A percentile compares a stretch with the other conserved stretches of the same genome.
These are phyloP conservation scores for Cadophora sp. DNA, from an alignment of 2,329 filamentous ascomycete genomes.

Conservation along the genomic window DNA sequence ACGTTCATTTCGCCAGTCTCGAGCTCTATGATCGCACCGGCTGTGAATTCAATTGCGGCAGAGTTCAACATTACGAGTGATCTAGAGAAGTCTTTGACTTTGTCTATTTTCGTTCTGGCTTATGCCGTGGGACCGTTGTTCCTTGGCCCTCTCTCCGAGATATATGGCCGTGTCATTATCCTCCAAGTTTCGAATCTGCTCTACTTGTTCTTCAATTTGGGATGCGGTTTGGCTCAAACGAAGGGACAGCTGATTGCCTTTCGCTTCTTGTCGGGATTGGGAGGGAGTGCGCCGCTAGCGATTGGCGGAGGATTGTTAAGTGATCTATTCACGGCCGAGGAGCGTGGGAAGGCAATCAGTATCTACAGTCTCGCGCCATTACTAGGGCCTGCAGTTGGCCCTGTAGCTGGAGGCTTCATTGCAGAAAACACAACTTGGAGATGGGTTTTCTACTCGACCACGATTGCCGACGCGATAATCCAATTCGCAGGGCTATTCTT, in stretches of 20 bases:
- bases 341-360: constrained; percentile 53
- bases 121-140: constrained; percentile 56
- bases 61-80: constrained; percentile 59
- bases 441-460: constrained; percentile 60
- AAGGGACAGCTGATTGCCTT: constrained; percentile 54
- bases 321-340: constrained; percentile 55
- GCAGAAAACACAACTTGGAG: constrained; percentile 56
- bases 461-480: constrained; percentile 51
- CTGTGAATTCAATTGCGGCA: constrained; percentile 56
- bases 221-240: constrained; percentile 54
- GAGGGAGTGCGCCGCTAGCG: constrained; percentile 54
- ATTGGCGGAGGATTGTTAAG: constrained; percentile 53
- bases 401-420: constrained; percentile 59
- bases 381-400: constrained; percentile 46
- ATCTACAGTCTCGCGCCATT: constrained; percentile 45
- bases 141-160: constrained; percentile 66
- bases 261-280: constrained; percentile 56
- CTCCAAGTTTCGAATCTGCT: constrained; percentile 55
- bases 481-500: constrained; percentile 53
- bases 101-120: constrained; percentile 54
- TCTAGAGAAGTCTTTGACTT: constrained; percentile 55
- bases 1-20: constrained; percentile 60
- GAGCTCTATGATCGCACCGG: constrained; percentile 61
- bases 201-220: constrained; percentile 61
- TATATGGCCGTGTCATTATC: constrained; percentile 54